Evolutionary conservation across 148 eudicot species (phyloP), one percentile per base, ranked within the genome.

Genomic region (Rhododendron molle): DNA sequence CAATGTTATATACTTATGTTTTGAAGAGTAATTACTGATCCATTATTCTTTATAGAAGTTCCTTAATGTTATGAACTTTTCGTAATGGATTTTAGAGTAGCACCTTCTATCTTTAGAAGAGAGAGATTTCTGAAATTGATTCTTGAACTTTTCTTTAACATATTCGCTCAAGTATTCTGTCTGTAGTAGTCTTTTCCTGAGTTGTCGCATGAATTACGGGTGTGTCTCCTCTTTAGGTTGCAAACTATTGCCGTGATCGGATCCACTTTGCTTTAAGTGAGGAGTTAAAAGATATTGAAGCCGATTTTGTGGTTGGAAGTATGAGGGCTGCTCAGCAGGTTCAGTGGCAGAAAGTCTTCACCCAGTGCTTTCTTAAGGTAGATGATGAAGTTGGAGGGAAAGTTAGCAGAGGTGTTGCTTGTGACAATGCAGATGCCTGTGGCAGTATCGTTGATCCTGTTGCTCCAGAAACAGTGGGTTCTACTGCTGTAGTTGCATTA

Each of bases 401-500:
- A 83, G 88, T 81, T 40, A 86, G 87, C 76, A 87, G 79, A 85
- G 83, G 81, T 54, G 65, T 30, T 36, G 43, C 81, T 54, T 85
- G 81, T 47, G 87, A 81, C 73, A 73, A 76, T 44, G 14, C 81
- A 26, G 86, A 87, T 84, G 81, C 81, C 81, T 62, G 62, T 84
- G 86, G 34, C 65, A 44, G 60, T 56, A 69, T 52, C 23, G 36
- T 62, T 49, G 92, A 88, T 46, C 90, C 92, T 78, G 80, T 93
- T 81, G 94, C 94, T 56, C 92, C 94, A 0, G 94, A 93, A 84
- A 93, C 96, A 16, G 94, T 91, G 76, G 94, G 96, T 40, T 93
- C 96, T 34, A 93, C 96, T 52, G 96, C 96, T 90, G 96, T 93
- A 46, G 96, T 91, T 80, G 92, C 94, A 46, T 88, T 93, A 67